A percentile compares a stretch with the other conserved stretches of the same genome.
phyloP scores from a whole-genome alignment of 345 rosid species.

The Eucalyptus erythrocorys region DNA sequence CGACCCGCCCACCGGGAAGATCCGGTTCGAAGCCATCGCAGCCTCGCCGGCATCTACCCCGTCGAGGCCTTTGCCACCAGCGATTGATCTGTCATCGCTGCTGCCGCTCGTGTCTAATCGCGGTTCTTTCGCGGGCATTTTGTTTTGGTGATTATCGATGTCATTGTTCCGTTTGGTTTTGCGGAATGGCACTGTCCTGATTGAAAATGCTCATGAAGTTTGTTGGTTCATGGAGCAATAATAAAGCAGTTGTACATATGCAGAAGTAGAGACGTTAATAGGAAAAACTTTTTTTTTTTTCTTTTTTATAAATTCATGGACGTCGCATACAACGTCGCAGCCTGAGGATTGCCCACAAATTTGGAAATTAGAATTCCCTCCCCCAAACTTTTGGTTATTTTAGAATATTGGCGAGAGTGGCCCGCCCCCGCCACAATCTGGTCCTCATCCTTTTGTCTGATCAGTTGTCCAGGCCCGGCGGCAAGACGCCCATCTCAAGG shows the following conservation, averaged over 20 bases:
- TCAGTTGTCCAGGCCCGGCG: background rate
- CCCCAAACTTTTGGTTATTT: background rate
- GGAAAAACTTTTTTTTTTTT: background rate
- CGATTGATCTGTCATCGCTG: too few relatives aligned
- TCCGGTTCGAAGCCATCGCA: background rate
- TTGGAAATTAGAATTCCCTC: background rate
- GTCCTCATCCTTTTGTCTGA: background rate
- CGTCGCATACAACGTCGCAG: background rate
- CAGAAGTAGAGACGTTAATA: background rate
- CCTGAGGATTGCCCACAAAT: background rate
- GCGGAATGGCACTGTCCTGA: background rate
- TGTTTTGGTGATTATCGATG: background rate
- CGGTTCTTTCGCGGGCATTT: background rate
- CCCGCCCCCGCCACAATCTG: background rate
- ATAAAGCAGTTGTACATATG: background rate
- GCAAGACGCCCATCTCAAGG: conserved; percentile 1
- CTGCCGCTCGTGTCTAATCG: too few relatives aligned
- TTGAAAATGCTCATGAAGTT: background rate
- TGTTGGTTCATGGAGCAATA: background rate
- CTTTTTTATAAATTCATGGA: background rate
- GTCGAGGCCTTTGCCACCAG: background rate
- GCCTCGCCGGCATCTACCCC: background rate
- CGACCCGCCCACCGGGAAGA: background rate
- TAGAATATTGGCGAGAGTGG: background rate
- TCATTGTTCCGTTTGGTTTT: background rate